Percentiles rank a stretch among this genome's conserved stretches.
phyloP scores from a whole-genome alignment of 2,329 filamentous ascomycete genomes.

The Talaromyces sp. region DNA sequence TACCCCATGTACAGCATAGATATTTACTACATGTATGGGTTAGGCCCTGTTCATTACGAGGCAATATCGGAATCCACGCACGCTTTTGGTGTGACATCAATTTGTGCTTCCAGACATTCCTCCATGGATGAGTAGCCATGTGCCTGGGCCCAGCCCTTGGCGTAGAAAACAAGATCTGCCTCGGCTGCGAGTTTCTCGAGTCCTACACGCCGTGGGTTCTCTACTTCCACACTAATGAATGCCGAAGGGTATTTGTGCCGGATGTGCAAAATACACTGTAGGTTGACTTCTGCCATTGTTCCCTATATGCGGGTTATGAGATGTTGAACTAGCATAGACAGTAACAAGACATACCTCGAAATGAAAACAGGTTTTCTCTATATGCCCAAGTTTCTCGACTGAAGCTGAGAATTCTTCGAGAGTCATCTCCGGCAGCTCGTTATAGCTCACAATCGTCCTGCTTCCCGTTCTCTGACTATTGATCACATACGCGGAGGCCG shows the following conservation, averaged over 20 bases:
- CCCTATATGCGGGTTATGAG: constrained; percentile 47
- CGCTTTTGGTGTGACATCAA: constrained; percentile 44
- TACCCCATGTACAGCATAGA: constrained; percentile 61
- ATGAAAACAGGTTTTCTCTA: constrained; percentile 61
- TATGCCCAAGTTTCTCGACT: constrained; percentile 38
- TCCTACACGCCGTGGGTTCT: constrained; percentile 65
- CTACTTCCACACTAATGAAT: constrained; percentile 67
- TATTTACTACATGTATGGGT: constrained; percentile 39
- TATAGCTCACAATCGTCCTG: constrained; percentile 70
- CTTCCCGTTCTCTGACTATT: constrained; percentile 59
- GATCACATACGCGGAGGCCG: constrained; percentile 69
- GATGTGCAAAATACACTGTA: constrained; percentile 59
- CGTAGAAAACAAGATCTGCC: constrained; percentile 73
- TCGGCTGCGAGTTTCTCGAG: constrained; percentile 59
- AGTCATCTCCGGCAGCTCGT: constrained; percentile 67
- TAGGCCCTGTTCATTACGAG: background rate
- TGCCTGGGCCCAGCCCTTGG: constrained; percentile 64
- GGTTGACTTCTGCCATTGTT: constrained; percentile 61
- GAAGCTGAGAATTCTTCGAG: constrained; percentile 57
- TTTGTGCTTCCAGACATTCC: constrained; percentile 53
- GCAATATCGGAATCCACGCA: constrained; percentile 29
- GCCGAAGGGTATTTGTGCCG: constrained; percentile 47
- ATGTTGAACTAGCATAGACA: background rate
- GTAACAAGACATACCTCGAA: constrained; percentile 58
- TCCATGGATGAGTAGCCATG: constrained; percentile 49